These are phyloP conservation scores for Primulina eburnea DNA, from an alignment of 257 asterid species.

Conservation along the genomic window DNA sequence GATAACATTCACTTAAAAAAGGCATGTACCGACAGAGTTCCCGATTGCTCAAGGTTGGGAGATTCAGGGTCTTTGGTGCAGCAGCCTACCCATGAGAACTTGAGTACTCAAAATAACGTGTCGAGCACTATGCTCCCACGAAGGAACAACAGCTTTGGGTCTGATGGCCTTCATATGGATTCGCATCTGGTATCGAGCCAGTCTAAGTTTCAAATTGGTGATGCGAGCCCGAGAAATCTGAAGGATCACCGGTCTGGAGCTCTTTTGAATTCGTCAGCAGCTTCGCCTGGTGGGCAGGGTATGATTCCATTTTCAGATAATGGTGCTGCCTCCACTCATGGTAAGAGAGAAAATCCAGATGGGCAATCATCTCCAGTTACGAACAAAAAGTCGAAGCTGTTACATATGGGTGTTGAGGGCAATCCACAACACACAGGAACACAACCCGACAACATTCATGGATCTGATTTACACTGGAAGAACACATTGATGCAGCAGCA, in stretches of 20 bases:
- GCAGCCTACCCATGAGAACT: constrained; percentile 57
- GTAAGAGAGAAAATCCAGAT: constrained; percentile 75
- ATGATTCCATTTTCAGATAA: constrained; percentile 55
- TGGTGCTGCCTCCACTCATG: constrained; percentile 51
- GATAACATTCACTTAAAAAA: constrained; percentile 60
- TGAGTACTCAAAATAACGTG: constrained; percentile 52
- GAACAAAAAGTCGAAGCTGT: constrained; percentile 66
- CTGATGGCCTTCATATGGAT: constrained; percentile 61
- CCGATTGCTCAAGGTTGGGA: constrained; percentile 62
- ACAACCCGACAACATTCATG: constrained; percentile 58
- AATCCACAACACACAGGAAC: constrained; percentile 59
- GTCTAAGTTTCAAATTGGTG: constrained; percentile 52
- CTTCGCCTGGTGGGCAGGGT: constrained; percentile 73
- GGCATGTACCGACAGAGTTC: constrained; percentile 57
- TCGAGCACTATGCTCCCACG: constrained; percentile 48
- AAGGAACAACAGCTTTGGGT: constrained; percentile 64
- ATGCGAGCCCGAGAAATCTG: constrained; percentile 62
- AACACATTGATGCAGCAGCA: constrained; percentile 67
- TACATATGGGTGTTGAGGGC: constrained; percentile 46
- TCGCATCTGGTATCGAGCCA: constrained; percentile 55
- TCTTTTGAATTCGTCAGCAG: constrained; percentile 47
- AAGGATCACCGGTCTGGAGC: constrained; percentile 72
- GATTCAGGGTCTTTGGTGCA: constrained; percentile 53
- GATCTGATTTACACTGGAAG: constrained; percentile 81
- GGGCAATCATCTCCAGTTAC: constrained; percentile 58